Percentiles rank a stretch among this genome's conserved stretches.
Conservation (phyloP, 805 yeast genomes). For the Scheffersomyces coipomensis region DNA sequence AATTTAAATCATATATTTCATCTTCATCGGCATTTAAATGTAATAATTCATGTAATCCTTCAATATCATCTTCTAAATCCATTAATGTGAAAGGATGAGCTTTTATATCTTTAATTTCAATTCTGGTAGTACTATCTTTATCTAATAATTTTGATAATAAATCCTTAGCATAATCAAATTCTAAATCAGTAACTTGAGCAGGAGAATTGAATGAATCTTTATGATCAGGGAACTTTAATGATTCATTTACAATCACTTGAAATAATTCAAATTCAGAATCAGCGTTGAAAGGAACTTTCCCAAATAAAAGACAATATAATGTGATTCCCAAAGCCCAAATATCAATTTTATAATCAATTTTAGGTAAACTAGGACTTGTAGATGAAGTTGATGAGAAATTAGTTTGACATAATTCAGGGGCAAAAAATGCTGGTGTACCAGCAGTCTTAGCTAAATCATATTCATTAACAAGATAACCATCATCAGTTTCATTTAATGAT, state of each 20-base stretch:
- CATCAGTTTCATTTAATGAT: conserved; percentile 42
- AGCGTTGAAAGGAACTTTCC: conserved; percentile 85
- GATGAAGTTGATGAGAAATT: conserved; percentile 32
- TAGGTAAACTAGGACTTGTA: conserved; percentile 32
- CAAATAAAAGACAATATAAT: conserved; percentile 81
- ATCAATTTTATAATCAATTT: conserved; percentile 80
- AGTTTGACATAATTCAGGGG: conserved; percentile 85
- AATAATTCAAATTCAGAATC: conserved; percentile 84
- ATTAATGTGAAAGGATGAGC: conserved; percentile 63
- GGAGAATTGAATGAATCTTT: conserved; percentile 36
- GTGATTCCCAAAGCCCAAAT: conserved; percentile 98
- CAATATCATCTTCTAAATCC: conserved; percentile 38
- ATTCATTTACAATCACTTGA: conserved; percentile 69
- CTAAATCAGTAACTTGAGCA: conserved; percentile 38
- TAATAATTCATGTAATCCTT: conserved; percentile 32
- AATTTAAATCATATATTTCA: conserved; percentile 10
- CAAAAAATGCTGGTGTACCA: conserved; percentile 96
- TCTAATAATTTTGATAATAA: conserved; percentile 59
- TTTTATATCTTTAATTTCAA: conserved; percentile 71
- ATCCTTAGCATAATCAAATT: conserved; percentile 51
- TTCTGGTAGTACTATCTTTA: conserved; percentile 68
- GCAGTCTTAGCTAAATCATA: conserved; percentile 91
- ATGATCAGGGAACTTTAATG: conserved; percentile 54
- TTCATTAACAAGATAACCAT: conserved; percentile 47
- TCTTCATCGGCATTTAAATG: conserved; percentile 21